Evolutionary conservation across 768 basidiomycete species (phyloP).

Genomic region (Albatrellus ellisii): DNA sequence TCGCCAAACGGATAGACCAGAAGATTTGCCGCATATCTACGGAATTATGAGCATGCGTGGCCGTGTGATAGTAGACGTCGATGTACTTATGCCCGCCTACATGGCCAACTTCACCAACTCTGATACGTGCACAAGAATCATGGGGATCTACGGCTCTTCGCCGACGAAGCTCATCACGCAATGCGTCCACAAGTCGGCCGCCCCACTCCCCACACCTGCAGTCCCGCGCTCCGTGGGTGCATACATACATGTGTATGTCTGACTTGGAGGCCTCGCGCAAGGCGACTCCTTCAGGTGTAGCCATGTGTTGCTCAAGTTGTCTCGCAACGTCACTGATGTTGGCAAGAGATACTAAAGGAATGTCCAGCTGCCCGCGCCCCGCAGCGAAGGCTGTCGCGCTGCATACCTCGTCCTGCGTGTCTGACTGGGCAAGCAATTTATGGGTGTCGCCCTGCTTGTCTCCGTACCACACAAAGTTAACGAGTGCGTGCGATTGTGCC

Average conservation of each 20-base stretch:
- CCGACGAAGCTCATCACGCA: constrained; percentile 37
- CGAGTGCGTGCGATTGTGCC: constrained; percentile 35
- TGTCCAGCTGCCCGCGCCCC: constrained; percentile 31
- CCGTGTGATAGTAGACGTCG: too few relatives aligned
- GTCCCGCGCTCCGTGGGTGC: constrained; percentile 68
- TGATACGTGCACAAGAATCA: constrained; percentile 20
- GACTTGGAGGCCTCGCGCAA: constrained; percentile 12
- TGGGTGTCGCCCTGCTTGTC: constrained; percentile 12
- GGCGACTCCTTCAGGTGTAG: neutral
- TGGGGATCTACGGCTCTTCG: constrained; percentile 13
- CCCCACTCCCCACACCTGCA: constrained; percentile 69
- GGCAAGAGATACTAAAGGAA: constrained; percentile 33
- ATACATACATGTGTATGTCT: constrained; percentile 43
- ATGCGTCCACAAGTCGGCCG: constrained; percentile 35
- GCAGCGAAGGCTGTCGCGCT: constrained; percentile 40
- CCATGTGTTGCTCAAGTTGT: constrained; percentile 15
- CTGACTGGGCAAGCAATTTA: constrained; percentile 12
- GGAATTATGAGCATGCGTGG: too few relatives aligned
- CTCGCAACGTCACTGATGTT: constrained; percentile 37
- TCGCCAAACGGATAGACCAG: too few relatives aligned
- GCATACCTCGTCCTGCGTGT: constrained; percentile 17
- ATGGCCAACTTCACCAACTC: constrained; percentile 57
- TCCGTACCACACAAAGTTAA: constrained; percentile 45
- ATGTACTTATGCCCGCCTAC: constrained; percentile 78
- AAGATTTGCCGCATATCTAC: too few relatives aligned